Base-by-base conservation (phyloP, 352 stramenopile genomes). In the Globisporangium cederbergense region DNA sequence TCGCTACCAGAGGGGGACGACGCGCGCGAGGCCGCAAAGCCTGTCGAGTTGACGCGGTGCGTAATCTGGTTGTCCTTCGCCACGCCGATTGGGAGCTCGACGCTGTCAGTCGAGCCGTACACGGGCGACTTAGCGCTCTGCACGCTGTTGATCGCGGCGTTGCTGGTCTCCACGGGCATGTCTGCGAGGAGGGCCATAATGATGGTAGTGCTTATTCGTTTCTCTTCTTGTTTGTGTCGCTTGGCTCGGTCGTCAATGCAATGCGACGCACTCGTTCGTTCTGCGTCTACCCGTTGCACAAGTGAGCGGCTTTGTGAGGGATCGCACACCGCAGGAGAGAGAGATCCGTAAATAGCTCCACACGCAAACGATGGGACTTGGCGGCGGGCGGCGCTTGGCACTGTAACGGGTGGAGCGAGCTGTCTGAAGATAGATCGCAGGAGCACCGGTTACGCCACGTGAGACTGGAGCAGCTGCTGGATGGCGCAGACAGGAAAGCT, bases 1-100 rank as follows among this genome's bases (percentile, higher is more conserved):
- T 64, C 76, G 56, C 71, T 82, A 51, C 58, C 70, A 11, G 57
- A 64, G 16, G 75, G 66, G 30, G 78, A 81, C 34, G 71, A 75
- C 54, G 70, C 66, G 46, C 72, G 66, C 52, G 75, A 79, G 16
- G 64, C 58, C 30, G 64, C 64, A 60, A 70, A 70, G 38, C 74
- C 73, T 40, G 43, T 54, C 55, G 49, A 53, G 51, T 72, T 69
- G 43, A 50, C 51, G 36, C 69, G 69, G 36, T 70, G 61, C 11
- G 65, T 72, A 49, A 75, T 65, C 32, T 51, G 49, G 36, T 22
- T 50, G 60, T 72, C 60, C 40, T 55, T 62, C 5, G 9, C 40
- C 25, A 18, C 42, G 32, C 25, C 25, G 2, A 58, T n/a, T 18
- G 14, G 34, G 18, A 47, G 16, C 3, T 34, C 36, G 22, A 22